Percentiles rank a stretch among this genome's conserved stretches.
These are phyloP conservation scores for Diplogelasinospora grovesii DNA, from an alignment of 495 filamentous ascomycete species.

Conservation along the genomic window DNA sequence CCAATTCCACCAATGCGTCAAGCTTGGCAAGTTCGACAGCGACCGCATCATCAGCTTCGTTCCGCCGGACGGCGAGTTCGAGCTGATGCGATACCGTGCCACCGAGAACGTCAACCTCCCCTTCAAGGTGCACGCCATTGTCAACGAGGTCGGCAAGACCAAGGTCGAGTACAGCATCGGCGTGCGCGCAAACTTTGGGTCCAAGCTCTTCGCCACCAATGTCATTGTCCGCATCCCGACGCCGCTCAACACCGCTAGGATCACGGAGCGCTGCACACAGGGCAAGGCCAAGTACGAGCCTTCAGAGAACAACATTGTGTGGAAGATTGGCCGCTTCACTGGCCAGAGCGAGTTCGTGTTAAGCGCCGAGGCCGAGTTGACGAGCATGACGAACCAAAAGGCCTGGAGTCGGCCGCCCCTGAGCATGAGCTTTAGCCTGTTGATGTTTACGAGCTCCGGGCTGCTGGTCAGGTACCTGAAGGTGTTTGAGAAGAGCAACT, in stretches of 20 bases:
- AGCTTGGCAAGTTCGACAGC: constrained; percentile 92
- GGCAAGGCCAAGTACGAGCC: constrained; percentile 99
- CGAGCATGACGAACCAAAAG: constrained; percentile 97
- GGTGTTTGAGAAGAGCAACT: constrained; percentile 99
- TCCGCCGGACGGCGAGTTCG: constrained; percentile 96
- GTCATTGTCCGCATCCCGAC: constrained; percentile 95
- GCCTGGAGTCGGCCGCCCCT: constrained; percentile 93
- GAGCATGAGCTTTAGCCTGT: constrained; percentile 80
- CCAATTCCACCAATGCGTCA: constrained; percentile 99
- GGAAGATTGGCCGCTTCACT: constrained; percentile 97
- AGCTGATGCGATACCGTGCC: constrained; percentile 98
- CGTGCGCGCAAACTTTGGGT: constrained; percentile 92
- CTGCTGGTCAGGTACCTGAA: constrained; percentile 93
- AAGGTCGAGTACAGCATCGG: constrained; percentile 99
- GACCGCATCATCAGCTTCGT: constrained; percentile 98
- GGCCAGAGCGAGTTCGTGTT: constrained; percentile 93
- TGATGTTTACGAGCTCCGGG: constrained; percentile 97
- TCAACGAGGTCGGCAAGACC: constrained; percentile 93
- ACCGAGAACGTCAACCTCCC: constrained; percentile 99
- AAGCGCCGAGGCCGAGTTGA: constrained; percentile 86
- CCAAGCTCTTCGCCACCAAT: constrained; percentile 95
- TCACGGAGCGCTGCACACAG: constrained; percentile 87
- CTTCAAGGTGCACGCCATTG: constrained; percentile 98
- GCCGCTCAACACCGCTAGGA: constrained; percentile 90
- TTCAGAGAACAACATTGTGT: constrained; percentile 94